Evolutionary conservation across 768 basidiomycete species (phyloP).

Genomic region (Boletus rex-veris): DNA sequence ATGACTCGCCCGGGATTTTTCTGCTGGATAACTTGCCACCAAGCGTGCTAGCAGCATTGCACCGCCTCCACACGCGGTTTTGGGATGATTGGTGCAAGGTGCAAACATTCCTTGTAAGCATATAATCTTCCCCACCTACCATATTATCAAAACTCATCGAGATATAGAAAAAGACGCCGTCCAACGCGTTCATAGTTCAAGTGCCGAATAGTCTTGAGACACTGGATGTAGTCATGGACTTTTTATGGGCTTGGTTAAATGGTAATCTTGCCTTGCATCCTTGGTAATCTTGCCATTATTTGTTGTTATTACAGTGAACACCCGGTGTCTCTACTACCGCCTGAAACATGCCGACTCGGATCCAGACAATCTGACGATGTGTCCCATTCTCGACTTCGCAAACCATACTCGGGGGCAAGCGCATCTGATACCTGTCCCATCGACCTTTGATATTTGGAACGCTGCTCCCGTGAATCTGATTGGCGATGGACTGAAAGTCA

Average conservation of each 20-base stretch:
- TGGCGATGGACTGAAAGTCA: constrained; percentile 48
- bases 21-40: constrained; percentile 50
- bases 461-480: constrained; percentile 33
- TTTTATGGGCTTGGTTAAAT: constrained; percentile 90
- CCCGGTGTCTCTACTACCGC: constrained; percentile 79
- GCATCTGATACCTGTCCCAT: constrained; percentile 42
- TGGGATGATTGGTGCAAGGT: constrained; percentile 56
- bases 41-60: constrained; percentile 40
- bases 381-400: constrained; percentile 88
- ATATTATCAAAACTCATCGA: background rate
- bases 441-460: constrained; percentile 37
- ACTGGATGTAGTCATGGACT: constrained; percentile 36
- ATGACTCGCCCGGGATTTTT: constrained; percentile 12
- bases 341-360: constrained; percentile 46
- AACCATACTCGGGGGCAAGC: constrained; percentile 58
- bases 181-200: background rate
- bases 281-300: background rate
- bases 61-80: constrained; percentile 47
- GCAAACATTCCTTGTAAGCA: constrained; percentile 50
- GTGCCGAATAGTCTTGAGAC: background rate
- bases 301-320: constrained; percentile 64
- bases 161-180: constrained; percentile 7
- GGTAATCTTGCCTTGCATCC: constrained; percentile 42
- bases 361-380: constrained; percentile 79
- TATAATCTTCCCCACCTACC: background rate